Conservation (phyloP, 108 stramenopile genomes). For the Pseudonitzschia pungens region DNA sequence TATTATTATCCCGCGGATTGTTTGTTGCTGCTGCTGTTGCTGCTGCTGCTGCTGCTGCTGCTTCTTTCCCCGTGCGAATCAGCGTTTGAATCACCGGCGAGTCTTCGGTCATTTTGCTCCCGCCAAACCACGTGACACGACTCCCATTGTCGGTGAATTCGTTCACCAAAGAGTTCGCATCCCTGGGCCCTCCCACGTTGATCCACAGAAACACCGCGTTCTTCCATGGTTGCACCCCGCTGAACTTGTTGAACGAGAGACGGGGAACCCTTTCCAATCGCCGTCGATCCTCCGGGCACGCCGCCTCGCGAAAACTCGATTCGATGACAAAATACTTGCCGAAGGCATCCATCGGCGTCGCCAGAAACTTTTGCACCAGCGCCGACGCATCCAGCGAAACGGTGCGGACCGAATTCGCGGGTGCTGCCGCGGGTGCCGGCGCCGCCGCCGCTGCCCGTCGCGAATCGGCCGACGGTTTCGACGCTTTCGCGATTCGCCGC, state of each 20-base stretch:
- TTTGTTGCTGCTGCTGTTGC: too few species aligned
- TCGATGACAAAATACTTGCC: constrained; percentile 73
- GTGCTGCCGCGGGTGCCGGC: not conserved
- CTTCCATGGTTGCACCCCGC: constrained; percentile 79
- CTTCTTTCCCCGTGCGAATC: constrained; percentile 44
- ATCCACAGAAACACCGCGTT: constrained; percentile 73
- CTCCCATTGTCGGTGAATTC: constrained; percentile 57
- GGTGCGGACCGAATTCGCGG: constrained; percentile 54
- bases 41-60: too few species aligned
- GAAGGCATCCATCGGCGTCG: constrained; percentile 42
- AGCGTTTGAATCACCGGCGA: constrained; percentile 61
- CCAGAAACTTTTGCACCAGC: constrained; percentile 45
- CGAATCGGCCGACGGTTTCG: not conserved
- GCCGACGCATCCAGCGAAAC: constrained; percentile 39
- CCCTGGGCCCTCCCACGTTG: constrained; percentile 48
- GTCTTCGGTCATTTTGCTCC: constrained; percentile 65
- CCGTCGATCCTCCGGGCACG: constrained; percentile 28
- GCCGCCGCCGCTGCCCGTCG: not conserved
- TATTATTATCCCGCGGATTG: not conserved
- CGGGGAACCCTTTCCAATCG: constrained; percentile 27
- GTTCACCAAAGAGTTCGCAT: constrained; percentile 40
- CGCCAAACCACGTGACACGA: constrained; percentile 79
- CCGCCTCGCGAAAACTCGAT: constrained; percentile 21
- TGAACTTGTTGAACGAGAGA: constrained; percentile 84
- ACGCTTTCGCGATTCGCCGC: not conserved